Evolutionary conservation across 495 filamentous ascomycete genomes (phyloP).

Genomic region (Friedmanniomyces endolithicus): DNA sequence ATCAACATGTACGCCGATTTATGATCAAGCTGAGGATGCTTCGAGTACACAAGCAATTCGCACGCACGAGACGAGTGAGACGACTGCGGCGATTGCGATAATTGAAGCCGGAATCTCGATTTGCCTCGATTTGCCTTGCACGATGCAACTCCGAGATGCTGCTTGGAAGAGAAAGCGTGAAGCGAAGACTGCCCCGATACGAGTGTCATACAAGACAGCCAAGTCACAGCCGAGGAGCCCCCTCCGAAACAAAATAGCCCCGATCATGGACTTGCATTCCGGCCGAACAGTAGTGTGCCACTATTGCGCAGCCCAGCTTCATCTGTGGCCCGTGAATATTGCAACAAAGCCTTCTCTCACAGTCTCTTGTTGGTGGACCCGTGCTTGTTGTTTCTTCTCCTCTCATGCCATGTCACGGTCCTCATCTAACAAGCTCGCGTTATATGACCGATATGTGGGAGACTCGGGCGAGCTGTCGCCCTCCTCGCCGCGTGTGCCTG

Average conservation of each 20-base stretch:
- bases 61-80: too few species aligned
- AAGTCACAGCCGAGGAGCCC: too few species aligned
- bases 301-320: neutral
- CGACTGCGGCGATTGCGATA: too few species aligned
- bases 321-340: neutral
- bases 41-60: too few species aligned
- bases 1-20: neutral
- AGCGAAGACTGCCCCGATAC: too few species aligned
- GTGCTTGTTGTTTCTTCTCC: neutral
- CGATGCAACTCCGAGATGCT: too few species aligned
- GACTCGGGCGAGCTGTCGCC: neutral
- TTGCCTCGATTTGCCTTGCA: too few species aligned
- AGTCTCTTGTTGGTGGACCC: neutral
- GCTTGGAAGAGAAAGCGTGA: too few species aligned
- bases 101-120: too few species aligned
- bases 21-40: too few species aligned
- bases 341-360: neutral
- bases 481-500: neutral
- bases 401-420: neutral
- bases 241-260: too few species aligned
- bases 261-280: neutral
- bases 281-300: neutral
- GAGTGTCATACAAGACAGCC: too few species aligned
- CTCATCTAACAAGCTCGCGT: neutral
- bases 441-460: neutral